These are phyloP conservation scores for Rosa rugosa DNA, from an alignment of 306 rosid genomes.

Conservation along the genomic window DNA sequence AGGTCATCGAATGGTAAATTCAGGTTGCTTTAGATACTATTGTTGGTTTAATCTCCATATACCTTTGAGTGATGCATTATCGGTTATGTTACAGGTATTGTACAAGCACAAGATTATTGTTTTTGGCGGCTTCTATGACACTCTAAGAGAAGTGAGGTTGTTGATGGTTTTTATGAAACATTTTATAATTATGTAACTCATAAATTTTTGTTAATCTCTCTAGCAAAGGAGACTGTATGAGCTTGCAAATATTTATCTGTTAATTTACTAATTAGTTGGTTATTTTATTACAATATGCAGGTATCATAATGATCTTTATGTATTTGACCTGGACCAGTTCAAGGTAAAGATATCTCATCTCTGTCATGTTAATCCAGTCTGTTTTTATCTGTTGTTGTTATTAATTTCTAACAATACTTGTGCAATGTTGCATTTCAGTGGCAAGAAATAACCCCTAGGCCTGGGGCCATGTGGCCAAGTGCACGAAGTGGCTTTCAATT, in stretches of 20 bases:
- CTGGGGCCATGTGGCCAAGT: conserved; percentile 97
- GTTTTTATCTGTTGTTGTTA: neutral
- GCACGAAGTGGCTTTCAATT: conserved; percentile 96
- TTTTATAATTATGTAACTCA: conserved; percentile 17
- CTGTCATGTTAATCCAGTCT: conserved; percentile 15
- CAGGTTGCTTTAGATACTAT: conserved; percentile 20
- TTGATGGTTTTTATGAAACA: conserved; percentile 27
- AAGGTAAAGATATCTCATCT: conserved; percentile 55
- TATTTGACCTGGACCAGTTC: conserved; percentile 91
- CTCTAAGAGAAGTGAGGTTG: conserved; percentile 99
- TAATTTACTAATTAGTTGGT: neutral
- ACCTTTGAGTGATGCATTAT: neutral
- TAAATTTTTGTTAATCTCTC: neutral
- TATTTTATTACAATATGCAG: conserved; percentile 42
- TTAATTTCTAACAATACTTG: conserved; percentile 10
- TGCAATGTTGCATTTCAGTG: conserved; percentile 58
- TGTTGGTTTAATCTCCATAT: neutral
- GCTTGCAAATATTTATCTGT: neutral
- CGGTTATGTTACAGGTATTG: conserved; percentile 61
- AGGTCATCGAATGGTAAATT: conserved; percentile 94
- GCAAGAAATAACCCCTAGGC: conserved; percentile 96
- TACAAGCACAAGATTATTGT: conserved; percentile 98
- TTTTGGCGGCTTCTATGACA: conserved; percentile 98
- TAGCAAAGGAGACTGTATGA: neutral
- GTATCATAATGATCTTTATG: conserved; percentile 85